These are phyloP conservation scores for Wickerhamomyces strasburgensis DNA, from an alignment of 805 yeast species.

Conservation along the genomic window DNA sequence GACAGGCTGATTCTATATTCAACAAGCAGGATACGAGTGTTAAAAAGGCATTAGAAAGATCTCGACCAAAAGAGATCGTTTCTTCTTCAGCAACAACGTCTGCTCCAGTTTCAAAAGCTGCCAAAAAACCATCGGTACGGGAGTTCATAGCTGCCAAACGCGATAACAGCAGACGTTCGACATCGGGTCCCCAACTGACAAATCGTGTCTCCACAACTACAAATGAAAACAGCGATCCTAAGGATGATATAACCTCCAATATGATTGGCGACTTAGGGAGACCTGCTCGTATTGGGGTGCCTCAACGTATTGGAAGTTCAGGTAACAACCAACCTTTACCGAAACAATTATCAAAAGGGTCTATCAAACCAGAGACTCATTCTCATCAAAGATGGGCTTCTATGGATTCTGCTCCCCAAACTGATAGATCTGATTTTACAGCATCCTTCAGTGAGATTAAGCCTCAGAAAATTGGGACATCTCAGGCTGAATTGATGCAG, in stretches of 20 bases:
- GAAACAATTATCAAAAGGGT: constrained; percentile 16
- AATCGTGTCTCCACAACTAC: constrained; percentile 11
- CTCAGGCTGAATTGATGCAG: constrained; percentile 6
- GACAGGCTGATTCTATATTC: constrained; percentile 35
- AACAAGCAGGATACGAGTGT: constrained; percentile 29
- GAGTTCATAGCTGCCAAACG: constrained; percentile 43
- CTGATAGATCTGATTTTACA: too few relatives aligned
- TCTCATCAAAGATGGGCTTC: too few relatives aligned
- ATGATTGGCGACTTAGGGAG: constrained; percentile 18
- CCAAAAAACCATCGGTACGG: constrained; percentile 42
- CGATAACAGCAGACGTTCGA: constrained; percentile 36
- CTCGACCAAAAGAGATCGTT: constrained; percentile 39
- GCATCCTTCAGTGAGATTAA: too few relatives aligned
- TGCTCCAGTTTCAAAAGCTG: constrained; percentile 8
- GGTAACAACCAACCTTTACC: constrained; percentile 14
- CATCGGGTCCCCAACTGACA: constrained; percentile 29
- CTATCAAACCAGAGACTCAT: constrained; percentile 9
- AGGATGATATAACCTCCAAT: background rate
- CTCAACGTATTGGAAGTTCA: constrained; percentile 21
- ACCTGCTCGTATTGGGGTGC: constrained; percentile 20
- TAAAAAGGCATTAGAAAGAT: constrained; percentile 56
- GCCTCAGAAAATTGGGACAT: too few relatives aligned
- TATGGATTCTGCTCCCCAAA: too few relatives aligned
- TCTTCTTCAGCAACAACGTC: constrained; percentile 12
- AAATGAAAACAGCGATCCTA: background rate